A percentile compares a stretch with the other conserved stretches of the same genome.
phyloP scores from a whole-genome alignment of 371 early-diverging fungal genomes.

The Circinella umbellata region DNA sequence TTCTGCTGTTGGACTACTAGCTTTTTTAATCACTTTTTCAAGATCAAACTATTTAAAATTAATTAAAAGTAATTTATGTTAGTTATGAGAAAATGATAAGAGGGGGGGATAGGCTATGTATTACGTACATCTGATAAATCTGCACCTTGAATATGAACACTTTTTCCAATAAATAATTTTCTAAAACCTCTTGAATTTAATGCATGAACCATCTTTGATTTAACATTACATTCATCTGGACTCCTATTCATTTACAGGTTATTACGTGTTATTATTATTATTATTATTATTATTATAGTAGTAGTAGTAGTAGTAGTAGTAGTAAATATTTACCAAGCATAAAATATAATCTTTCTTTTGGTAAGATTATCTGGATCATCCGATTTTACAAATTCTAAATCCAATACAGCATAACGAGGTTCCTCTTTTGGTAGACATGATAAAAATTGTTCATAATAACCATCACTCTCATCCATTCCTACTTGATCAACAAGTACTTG shows the following conservation, averaged over 20 bases:
- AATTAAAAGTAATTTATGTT: not conserved
- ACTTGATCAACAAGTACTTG: not conserved
- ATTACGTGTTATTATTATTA: too few species aligned
- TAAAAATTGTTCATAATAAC: not conserved
- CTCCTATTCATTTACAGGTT: not conserved
- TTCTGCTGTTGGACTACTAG: not conserved
- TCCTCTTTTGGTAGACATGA: not conserved
- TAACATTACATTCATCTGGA: conserved; percentile 3
- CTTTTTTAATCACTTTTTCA: not conserved
- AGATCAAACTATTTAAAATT: not conserved
- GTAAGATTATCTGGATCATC: not conserved
- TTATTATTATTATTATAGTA: not conserved
- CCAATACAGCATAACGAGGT: conserved; percentile 2
- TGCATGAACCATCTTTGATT: not conserved
- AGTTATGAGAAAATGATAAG: not conserved
- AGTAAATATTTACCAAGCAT: not conserved
- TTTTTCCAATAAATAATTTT: not conserved
- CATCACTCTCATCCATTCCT: not conserved
- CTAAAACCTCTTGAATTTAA: not conserved
- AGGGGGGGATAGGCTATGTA: not conserved
- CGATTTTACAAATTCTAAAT: not conserved
- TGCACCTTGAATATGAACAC: not conserved
- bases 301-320: too few species aligned
- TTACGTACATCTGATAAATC: not conserved
- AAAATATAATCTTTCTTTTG: not conserved